Evolutionary conservation across 345 rosid species (phyloP).

Genomic region (Noccaea caerulescens): DNA sequence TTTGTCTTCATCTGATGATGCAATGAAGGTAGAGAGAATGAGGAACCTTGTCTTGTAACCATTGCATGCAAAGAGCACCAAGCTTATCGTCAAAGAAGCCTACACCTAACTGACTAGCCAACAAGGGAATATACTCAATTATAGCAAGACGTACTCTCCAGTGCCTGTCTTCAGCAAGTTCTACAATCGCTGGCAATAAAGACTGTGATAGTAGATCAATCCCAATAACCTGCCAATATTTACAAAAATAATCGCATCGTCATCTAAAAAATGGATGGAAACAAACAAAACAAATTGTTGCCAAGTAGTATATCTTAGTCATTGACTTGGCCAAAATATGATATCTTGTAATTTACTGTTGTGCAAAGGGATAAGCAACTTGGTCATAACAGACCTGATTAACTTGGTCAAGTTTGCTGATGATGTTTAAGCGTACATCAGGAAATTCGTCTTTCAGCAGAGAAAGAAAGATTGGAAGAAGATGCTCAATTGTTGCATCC

Average conservation of each 20-base stretch:
- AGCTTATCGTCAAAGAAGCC: constrained; percentile 86
- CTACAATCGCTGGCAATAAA: constrained; percentile 91
- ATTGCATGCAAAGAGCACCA: constrained; percentile 87
- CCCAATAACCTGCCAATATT: constrained; percentile 77
- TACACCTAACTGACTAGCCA: constrained; percentile 91
- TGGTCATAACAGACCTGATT: constrained; percentile 69
- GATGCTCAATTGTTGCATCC: constrained; percentile 96
- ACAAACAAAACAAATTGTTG: neutral
- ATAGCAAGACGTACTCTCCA: constrained; percentile 98
- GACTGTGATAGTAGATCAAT: constrained; percentile 94
- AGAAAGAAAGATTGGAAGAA: constrained; percentile 95
- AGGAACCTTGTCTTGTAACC: constrained; percentile 80
- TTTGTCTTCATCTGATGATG: neutral
- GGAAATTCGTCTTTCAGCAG: constrained; percentile 97
- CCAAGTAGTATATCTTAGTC: neutral
- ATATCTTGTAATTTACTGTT: neutral
- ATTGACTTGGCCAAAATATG: neutral
- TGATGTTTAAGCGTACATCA: constrained; percentile 92
- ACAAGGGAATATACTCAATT: constrained; percentile 90
- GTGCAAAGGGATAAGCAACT: constrained; percentile 17
- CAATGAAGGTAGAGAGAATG: constrained; percentile 7
- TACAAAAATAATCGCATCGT: neutral
- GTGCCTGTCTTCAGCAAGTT: constrained; percentile 97
- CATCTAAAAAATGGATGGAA: constrained; percentile 5
- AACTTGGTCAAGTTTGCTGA: constrained; percentile 99